Base-by-base conservation (phyloP, 768 basidiomycete species). In the Panaeolus cyanescens region DNA sequence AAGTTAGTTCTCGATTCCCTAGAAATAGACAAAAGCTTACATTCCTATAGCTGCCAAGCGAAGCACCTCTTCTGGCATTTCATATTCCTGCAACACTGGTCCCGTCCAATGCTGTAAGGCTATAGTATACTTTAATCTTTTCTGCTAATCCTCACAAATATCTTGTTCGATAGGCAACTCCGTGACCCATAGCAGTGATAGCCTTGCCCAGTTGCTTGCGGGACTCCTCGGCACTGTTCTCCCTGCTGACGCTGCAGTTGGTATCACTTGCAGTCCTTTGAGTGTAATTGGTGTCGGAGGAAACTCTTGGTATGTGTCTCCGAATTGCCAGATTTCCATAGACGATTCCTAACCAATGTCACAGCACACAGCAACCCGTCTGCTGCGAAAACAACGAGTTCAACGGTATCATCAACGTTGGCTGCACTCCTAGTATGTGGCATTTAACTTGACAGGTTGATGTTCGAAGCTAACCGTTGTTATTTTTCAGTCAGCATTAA, bases 351-450 rank as follows among this genome's bases (percentile, higher is more conserved):
- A 2, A 10, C 4, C 20, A 10, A 62, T 17, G 7, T 25, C 31
- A 8, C 55, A 83, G 81, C 72, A 37, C 62, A 4, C 54, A 62
- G 13, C 78, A 83, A 64, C 70, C 80, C 10, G 78, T 83, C 40
- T 85, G 83, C 69, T 85, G 84, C 68, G 62, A 71, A 28, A 73
- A 77, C 60, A 80, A 83, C 62, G 62, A 65, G 45, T 82, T 76
- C 69, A 76, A 77, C 32, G 81, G 83, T 42, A 65, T 81, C 32
- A 71, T 83, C 56, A 75, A 71, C 7, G 63, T 80, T 58, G 80
- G 79, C 5, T 83, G 82, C 71, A 62, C 71, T 13, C 77, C 78
- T 1, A 74, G 81, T 82, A 68, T 65, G 80, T 71, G 31, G 4
- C 12, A 25, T 8, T 42, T 28, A 30, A 17, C n/a, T 58, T 12